Base-by-base conservation (phyloP, 1,284 basidiomycete genomes). In the Gomphus sp. region DNA sequence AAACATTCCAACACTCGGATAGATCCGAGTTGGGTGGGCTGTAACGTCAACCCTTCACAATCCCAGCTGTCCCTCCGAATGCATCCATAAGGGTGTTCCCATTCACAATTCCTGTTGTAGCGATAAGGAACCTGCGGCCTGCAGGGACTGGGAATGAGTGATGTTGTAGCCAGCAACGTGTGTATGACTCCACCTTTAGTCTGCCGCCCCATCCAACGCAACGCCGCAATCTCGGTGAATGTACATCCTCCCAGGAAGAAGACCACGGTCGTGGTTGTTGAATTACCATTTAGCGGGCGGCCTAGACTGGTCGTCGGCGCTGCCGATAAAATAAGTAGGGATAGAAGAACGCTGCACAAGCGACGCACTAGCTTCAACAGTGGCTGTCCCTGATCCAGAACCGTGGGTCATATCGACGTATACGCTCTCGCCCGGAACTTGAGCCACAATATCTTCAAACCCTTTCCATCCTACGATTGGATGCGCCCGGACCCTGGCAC, bases 161-260 rank as follows among this genome's bases (percentile, higher is more conserved):
- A 54, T 33, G 43, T 37, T 37, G 28, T 47, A 11, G n/a, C 39
- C 45, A 39, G 43, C 41, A 41, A 36, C 18, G 25, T 34, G 33
- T 39, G 1, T 31, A 5, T 8, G 6, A 71, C 74, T 66, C 28
- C 64, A 82, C 93, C 91, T 75, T 80, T 81, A 63, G 87, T 87
- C 70, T 93, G 91, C 65, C 84, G 80, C 61, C 83, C 81, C 70
- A 96, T 89, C 88, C 93, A 97, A 67, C 97, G 79, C 64, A 99
- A 71, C 9, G 96, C 95, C 22, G 95, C 87, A 58, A 99, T 91
- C 75, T 99, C 97, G 7, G 96, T 95, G 67, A 91, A 97, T 6
- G 97, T 99, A 70, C 95, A 95, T 3, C 97, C 97, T 39, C 97
- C 97, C n/a, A 99, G 74, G 81, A 98, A 98, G 74, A 98, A 98